Evolutionary conservation across 768 basidiomycete species (phyloP).

Genomic region (Mycena indigotica): DNA sequence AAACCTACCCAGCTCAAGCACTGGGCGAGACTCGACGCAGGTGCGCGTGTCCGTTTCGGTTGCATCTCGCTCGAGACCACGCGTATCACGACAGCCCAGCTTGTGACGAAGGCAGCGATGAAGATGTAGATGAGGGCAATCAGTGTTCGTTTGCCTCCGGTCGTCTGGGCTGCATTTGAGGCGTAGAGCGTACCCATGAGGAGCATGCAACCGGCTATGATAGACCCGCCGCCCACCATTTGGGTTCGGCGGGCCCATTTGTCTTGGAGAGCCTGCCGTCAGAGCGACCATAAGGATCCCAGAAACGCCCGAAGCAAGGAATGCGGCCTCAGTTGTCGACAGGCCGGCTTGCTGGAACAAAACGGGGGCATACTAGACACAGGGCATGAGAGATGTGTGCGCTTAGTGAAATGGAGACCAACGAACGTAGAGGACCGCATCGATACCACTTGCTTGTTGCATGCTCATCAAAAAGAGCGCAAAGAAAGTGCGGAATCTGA

Average conservation of each 20-base stretch:
- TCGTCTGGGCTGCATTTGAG: conserved; percentile 30
- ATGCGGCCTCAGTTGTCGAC: conserved; percentile 46
- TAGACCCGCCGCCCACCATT: conserved; percentile 44
- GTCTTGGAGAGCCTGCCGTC: conserved; percentile 42
- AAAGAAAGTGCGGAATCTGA: conserved; percentile 37
- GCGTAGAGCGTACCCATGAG: conserved; percentile 49
- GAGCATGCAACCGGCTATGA: conserved; percentile 41
- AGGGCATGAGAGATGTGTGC: conserved; percentile 1
- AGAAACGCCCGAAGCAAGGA: conserved; percentile 53
- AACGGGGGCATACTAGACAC: conserved; percentile 25
- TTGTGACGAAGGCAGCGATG: conserved; percentile 42
- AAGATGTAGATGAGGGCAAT: conserved; percentile 52
- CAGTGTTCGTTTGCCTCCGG: conserved; percentile 40
- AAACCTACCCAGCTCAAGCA: conserved; percentile 43
- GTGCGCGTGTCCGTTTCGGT: conserved; percentile 47
- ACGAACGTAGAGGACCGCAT: conserved; percentile 36
- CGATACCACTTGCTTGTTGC: conserved; percentile 43
- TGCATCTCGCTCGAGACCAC: conserved; percentile 50
- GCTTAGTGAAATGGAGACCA: background rate
- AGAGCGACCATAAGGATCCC: conserved; percentile 46
- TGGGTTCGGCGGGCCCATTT: conserved; percentile 41
- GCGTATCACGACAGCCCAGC: conserved; percentile 47
- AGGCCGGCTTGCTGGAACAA: conserved; percentile 55
- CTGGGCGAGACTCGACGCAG: conserved; percentile 43
- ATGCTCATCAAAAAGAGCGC: conserved; percentile 48